Percentiles rank a stretch among this genome's conserved stretches.
These are phyloP conservation scores for Pseudomicrostroma phylloplanum DNA, from an alignment of 1,284 basidiomycete genomes.

Conservation along the genomic window DNA sequence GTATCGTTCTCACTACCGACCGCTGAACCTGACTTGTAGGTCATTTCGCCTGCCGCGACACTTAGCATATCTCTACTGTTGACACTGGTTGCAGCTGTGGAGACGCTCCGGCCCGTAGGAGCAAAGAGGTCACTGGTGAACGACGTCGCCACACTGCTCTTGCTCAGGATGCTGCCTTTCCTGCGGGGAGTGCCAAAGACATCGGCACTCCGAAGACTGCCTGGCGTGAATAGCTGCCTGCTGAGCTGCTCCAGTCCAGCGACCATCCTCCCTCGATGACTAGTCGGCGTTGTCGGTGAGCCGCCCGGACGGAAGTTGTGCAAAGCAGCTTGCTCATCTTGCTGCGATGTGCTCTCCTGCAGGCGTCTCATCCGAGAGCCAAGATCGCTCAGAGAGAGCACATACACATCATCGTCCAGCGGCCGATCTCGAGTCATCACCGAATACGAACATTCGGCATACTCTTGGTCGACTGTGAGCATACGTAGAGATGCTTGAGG, in stretches of 20 bases:
- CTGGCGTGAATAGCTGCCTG: constrained; percentile 25
- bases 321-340: neutral
- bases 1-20: too few species aligned
- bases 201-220: constrained; percentile 22
- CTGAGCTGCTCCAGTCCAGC: constrained; percentile 36
- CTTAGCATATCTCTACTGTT: constrained; percentile 25
- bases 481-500: constrained; percentile 33
- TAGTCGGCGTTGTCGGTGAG: constrained; percentile 20
- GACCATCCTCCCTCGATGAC: constrained; percentile 30
- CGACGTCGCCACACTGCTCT: constrained; percentile 11
- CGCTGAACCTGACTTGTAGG: too few species aligned
- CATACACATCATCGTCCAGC: constrained; percentile 9
- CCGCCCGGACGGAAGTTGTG: neutral
- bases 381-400: constrained; percentile 21
- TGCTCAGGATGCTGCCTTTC: constrained; percentile 19
- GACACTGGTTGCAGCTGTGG: constrained; percentile 34
- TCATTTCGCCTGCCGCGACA: too few species aligned
- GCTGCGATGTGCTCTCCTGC: constrained; percentile 9
- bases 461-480: constrained; percentile 25
- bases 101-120: constrained; percentile 6
- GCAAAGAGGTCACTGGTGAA: neutral
- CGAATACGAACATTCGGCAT: constrained; percentile 22
- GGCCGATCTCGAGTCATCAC: constrained; percentile 22
- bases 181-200: constrained; percentile 31
- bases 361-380: constrained; percentile 20